These are phyloP conservation scores for Cytospora leucostoma DNA, from an alignment of 2,329 filamentous ascomycete genomes.

Conservation along the genomic window DNA sequence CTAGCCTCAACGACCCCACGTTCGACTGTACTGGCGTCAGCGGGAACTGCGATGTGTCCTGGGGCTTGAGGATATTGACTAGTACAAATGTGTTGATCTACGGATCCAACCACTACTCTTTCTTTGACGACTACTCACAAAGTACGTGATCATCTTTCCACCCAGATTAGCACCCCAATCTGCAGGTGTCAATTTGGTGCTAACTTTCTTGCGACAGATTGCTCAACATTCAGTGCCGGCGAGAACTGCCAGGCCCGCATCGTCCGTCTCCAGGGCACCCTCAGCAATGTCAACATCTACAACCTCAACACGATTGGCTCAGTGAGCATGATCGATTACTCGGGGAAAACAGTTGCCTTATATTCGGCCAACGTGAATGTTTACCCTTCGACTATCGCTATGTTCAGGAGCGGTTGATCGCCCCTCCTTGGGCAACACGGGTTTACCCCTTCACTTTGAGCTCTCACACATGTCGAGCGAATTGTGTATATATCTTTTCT, in stretches of 20 bases:
- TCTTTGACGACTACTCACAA: slow-evolving; percentile 62
- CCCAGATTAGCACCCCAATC: not conserved
- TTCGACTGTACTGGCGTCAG: slow-evolving; percentile 47
- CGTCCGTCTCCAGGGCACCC: slow-evolving; percentile 35
- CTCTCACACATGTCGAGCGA: not conserved
- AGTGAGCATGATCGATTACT: slow-evolving; percentile 42
- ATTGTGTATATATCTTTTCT: not conserved
- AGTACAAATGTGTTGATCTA: slow-evolving; percentile 59
- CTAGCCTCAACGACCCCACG: slow-evolving; percentile 50
- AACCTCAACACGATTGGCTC: slow-evolving; percentile 50
- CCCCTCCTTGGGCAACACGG: not conserved
- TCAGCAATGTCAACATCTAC: slow-evolving; percentile 41
- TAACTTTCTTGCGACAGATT: slow-evolving; percentile 33
- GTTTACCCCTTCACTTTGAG: not conserved
- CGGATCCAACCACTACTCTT: slow-evolving; percentile 67
- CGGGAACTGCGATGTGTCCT: slow-evolving; percentile 55
- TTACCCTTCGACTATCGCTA: slow-evolving; percentile 42
- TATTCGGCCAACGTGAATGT: slow-evolving; percentile 43
- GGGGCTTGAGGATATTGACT: slow-evolving; percentile 64
- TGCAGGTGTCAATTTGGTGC: not conserved
- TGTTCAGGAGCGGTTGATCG: slow-evolving; percentile 35
- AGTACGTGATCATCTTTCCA: not conserved
- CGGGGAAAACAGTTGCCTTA: slow-evolving; percentile 39
- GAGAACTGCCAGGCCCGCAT: slow-evolving; percentile 51
- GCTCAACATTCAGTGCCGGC: slow-evolving; percentile 46